Evolutionary conservation across 164 flowering plant genomes (phyloP), one percentile per base, ranked within the genome.

Genomic region (Tinospora cordifolia): DNA sequence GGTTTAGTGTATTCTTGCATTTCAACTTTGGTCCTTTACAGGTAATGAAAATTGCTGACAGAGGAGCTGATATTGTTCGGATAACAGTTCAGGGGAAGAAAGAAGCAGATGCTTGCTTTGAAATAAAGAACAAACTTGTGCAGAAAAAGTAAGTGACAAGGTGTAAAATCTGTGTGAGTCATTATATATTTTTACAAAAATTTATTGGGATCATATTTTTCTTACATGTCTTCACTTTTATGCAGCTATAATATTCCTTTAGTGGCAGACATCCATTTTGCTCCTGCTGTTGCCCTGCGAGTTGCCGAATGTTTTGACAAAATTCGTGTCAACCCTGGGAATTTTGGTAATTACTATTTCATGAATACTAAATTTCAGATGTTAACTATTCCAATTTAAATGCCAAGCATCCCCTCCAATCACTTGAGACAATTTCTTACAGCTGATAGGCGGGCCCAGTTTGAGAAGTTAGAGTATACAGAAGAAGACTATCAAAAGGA

Each of bases 391-490:
- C 24, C 8, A 54, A 4, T 54, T 54, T 54, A 54, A 19, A 19
- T 17, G 11, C 60, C 4, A 54, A 54, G 17, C 41, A 8, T 68
- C 66, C 69, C 66, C 69, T 70, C 51, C 8, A 46, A 47, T 47
- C 51, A 70, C 68, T 62, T 62, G 68, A 62, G 68, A 38, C 65
- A 36, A 38, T 77, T 77, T 39, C 68, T 75, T 83, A 80, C 90
- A 93, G 98, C 98, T 82, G 98, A 93, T 79, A 86, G 98, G 74
- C 80, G 98, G 58, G 98, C 98, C 41, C 98, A 93, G 75, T 93
- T 93, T 84, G 97, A 88, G 83, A 66, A 71, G 80, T 76, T 91
- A 67, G 98, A 93, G 75, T 93, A 90, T 81, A 89, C 97, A 27
- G 97, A 93, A 44, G 97, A 93, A 2, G 98, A 91, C 67, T 93